Evolutionary conservation across 2,329 filamentous ascomycete species (phyloP), one percentile per base, ranked within the genome.

Genomic region (Huntiella bhutanensis): DNA sequence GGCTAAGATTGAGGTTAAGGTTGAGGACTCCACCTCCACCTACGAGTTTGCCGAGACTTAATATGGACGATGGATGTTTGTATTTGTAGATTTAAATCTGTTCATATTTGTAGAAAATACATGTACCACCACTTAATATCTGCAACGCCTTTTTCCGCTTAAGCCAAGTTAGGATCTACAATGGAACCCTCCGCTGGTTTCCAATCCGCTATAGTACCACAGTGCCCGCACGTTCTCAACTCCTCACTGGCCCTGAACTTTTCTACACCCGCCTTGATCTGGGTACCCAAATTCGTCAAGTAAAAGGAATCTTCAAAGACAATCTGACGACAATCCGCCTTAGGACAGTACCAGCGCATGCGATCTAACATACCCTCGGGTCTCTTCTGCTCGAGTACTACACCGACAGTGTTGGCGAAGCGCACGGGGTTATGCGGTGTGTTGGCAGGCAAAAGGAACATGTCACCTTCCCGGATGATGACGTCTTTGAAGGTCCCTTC

Each of bases 361-460:
- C 72, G 71, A 67, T 96, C 88, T 48, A 87, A 53, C 22, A 75
- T 77, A 4, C 63, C 75, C 35, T 70, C 64, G 0, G 83, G 82
- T 8, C 91, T 70, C 36, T 75, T 74, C 68, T 93, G 84, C 68
- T 96, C 88, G 49, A 96, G 68, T 33, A 96, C 88, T 43, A 96
- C 70, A 32, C 88, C 88, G n/a, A 96, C 85, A 0, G 88, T 95
- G 63, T 93, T 69, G 57, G 81, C 82, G 63, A 95, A 96, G 49
- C 88, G 77, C 33, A 96, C 84, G 0, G 91, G 88, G 62, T 93
- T 95, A 64, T 96, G 88, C 19, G 88, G 88, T n/a, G 82, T 91
- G 62, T 94, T 87, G n/a, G 79, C 73, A 0, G 88, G 88, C 1
- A 98, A 73, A 4, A 96, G 69, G 62, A 94, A 96, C 73, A 96